These are phyloP conservation scores for Peniophora sp. DNA, from an alignment of 1,284 basidiomycete species.

Conservation along the genomic window DNA sequence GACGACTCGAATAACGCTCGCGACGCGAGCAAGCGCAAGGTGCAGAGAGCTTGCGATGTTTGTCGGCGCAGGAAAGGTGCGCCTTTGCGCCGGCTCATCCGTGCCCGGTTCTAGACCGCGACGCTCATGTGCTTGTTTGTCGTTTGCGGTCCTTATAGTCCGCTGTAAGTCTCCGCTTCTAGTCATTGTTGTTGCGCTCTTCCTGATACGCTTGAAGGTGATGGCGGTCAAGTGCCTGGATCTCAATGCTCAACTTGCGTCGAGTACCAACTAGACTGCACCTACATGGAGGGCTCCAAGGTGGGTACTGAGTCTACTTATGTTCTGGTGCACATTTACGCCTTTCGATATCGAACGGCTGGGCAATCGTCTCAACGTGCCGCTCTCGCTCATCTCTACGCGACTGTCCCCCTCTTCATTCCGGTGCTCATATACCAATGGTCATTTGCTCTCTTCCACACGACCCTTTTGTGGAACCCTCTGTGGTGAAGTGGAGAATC, in stretches of 20 bases:
- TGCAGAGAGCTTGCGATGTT: constrained; percentile 70
- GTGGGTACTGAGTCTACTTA: too few relatives aligned
- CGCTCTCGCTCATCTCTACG: too few relatives aligned
- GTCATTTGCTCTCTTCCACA: too few relatives aligned
- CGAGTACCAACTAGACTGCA: constrained; percentile 67
- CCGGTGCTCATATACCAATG: too few relatives aligned
- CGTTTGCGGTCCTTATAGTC: constrained; percentile 25
- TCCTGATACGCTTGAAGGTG: constrained; percentile 27
- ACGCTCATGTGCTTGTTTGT: background rate
- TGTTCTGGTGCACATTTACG: too few relatives aligned
- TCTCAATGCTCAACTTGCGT: constrained; percentile 75
- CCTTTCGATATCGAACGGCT: background rate
- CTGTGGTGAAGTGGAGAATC: too few relatives aligned
- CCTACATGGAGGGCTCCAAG: constrained; percentile 69
- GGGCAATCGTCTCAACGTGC: background rate
- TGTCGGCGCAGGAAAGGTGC: constrained; percentile 71
- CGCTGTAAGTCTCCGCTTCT: constrained; percentile 37
- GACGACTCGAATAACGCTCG: constrained; percentile 33
- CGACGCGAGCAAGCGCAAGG: constrained; percentile 52
- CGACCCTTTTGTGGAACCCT: too few relatives aligned
- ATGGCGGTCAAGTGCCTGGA: constrained; percentile 56
- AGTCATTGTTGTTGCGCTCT: background rate
- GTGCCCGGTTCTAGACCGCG: background rate
- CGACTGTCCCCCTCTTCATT: too few relatives aligned
- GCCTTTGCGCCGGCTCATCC: constrained; percentile 16